Evolutionary conservation across 257 asterid species (phyloP).

Genomic region (Fraxinus excelsior): DNA sequence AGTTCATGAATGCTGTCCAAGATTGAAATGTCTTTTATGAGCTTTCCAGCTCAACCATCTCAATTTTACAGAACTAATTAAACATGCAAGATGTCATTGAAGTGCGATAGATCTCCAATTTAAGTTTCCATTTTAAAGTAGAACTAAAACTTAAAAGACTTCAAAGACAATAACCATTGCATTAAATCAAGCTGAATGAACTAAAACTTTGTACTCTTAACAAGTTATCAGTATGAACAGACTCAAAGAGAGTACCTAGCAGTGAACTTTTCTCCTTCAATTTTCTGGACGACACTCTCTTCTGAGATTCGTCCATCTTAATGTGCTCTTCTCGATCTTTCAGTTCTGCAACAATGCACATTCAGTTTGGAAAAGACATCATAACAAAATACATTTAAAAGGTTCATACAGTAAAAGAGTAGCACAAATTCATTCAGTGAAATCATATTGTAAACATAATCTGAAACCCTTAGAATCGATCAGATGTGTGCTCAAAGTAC

Average conservation of each 20-base stretch:
- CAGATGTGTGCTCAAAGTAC: not conserved
- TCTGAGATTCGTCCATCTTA: slow-evolving; percentile 64
- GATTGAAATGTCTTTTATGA: slow-evolving; percentile 20
- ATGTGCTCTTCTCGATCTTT: slow-evolving; percentile 16
- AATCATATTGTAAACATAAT: not conserved
- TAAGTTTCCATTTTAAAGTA: slow-evolving; percentile 1
- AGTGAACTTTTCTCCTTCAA: slow-evolving; percentile 52
- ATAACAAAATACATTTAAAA: slow-evolving; percentile 9
- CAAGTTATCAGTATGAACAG: slow-evolving; percentile 1
- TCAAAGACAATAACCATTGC: not conserved
- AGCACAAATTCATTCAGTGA: slow-evolving; percentile 1
- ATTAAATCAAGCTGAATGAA: slow-evolving; percentile 1
- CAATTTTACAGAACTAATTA: slow-evolving; percentile 14
- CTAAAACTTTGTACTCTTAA: not conserved
- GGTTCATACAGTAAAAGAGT: slow-evolving; percentile 8
- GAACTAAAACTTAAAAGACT: not conserved
- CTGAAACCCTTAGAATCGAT: not conserved
- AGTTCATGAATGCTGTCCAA: not conserved
- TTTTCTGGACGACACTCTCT: slow-evolving; percentile 42
- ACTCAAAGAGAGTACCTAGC: slow-evolving; percentile 51
- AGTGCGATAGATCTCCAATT: slow-evolving; percentile 15
- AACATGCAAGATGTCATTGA: slow-evolving; percentile 18
- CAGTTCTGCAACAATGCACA: slow-evolving; percentile 32
- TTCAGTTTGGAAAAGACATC: slow-evolving; percentile 19
- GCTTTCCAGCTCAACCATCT: slow-evolving; percentile 21